A percentile compares a stretch with the other conserved stretches of the same genome.
Evolutionary conservation across 169 alveolate species (phyloP).

Genomic region (Plasmodium reichenowi): DNA sequence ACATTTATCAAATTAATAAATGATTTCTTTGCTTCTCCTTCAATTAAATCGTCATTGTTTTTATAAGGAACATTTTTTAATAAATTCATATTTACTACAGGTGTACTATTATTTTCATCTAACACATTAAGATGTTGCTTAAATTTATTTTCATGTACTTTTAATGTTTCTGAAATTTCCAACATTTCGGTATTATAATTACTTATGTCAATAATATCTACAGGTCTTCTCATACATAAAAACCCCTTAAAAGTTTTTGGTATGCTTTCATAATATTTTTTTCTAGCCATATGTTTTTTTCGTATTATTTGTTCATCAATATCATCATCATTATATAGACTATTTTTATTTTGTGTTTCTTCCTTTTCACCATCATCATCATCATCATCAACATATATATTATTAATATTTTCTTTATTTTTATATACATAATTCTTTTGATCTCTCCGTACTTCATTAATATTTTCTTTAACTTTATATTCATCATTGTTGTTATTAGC

Average conservation of each 20-base stretch:
- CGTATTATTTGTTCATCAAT: conserved; percentile 51
- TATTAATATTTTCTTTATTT: neutral
- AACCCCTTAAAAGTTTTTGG: conserved; percentile 66
- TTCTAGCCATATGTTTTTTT: conserved; percentile 59
- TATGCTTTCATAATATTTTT: conserved; percentile 67
- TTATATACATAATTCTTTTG: neutral
- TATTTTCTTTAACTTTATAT: neutral
- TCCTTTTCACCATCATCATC: conserved; percentile 10
- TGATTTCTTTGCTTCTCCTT: neutral
- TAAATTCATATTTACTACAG: neutral
- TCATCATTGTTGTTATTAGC: neutral
- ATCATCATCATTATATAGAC: conserved; percentile 1
- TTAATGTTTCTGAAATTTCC: conserved; percentile 26
- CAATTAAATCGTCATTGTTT: neutral
- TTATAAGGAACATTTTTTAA: neutral
- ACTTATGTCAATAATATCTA: conserved; percentile 69
- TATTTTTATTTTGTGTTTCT: neutral
- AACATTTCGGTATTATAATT: conserved; percentile 35
- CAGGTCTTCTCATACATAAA: conserved; percentile 68
- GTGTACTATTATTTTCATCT: neutral
- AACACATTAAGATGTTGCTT: neutral
- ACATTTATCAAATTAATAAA: neutral
- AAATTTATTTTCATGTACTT: neutral
- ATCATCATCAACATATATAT: neutral
- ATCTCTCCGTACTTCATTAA: neutral